A percentile compares a stretch with the other conserved stretches of the same genome.
Evolutionary conservation across 495 filamentous ascomycete species (phyloP).

Genomic region (Aspergillus campestris): DNA sequence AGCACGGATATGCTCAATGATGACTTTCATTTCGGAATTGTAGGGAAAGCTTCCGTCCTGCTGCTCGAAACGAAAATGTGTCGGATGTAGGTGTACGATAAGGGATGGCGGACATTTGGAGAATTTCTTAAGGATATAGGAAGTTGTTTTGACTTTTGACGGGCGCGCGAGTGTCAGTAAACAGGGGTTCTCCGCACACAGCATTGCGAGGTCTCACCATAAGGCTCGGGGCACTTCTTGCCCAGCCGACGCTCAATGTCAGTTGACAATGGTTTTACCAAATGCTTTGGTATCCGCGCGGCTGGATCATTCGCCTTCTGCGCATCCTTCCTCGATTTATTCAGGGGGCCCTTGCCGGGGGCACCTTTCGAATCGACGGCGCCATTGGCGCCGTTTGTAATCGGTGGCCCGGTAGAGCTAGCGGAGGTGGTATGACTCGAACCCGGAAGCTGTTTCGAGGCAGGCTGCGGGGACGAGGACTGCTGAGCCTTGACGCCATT

Average conservation of each 20-base stretch:
- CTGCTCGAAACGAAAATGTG: constrained; percentile 85
- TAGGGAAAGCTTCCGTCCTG: constrained; percentile 89
- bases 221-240: constrained; percentile 41
- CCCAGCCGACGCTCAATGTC: constrained; percentile 28
- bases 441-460: constrained; percentile 52
- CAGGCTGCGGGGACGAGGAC: constrained; percentile 57
- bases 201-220: constrained; percentile 28
- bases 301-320: constrained; percentile 37
- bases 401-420: constrained; percentile 14
- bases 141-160: constrained; percentile 52
- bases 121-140: constrained; percentile 79
- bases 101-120: constrained; percentile 68
- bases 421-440: constrained; percentile 30
- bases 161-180: constrained; percentile 3
- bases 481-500: constrained; percentile 58
- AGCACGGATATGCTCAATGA: constrained; percentile 66
- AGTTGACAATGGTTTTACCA: constrained; percentile 21
- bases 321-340: constrained; percentile 44
- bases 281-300: constrained; percentile 22
- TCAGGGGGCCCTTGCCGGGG: constrained; percentile 37
- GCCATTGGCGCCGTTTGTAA: constrained; percentile 35
- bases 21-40: constrained; percentile 78
- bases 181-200: not conserved
- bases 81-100: constrained; percentile 74
- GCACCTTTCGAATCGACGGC: constrained; percentile 24